A percentile compares a stretch with the other conserved stretches of the same genome.
Conservation (phyloP, 73 alveolate species). For the Tetrahymena borealis region DNA sequence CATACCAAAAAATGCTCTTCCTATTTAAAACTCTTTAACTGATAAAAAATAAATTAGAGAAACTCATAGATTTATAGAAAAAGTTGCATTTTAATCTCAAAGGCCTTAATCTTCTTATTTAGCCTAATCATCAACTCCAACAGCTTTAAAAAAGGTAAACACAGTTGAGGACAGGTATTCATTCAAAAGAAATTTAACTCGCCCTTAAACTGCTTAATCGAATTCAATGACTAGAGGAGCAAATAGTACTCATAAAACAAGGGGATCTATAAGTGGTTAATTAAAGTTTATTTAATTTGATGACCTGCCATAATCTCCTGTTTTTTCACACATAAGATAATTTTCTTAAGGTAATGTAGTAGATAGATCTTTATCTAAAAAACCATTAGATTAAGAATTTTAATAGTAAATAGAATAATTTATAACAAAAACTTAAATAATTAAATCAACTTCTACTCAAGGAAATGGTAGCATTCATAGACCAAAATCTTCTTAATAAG, state of each 20-base stretch:
- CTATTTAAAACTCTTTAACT: too few relatives aligned
- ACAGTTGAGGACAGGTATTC: too few relatives aligned
- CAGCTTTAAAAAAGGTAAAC: too few relatives aligned
- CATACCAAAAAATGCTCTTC: too few relatives aligned
- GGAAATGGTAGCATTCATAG: neutral
- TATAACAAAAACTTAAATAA: neutral
- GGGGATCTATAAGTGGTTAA: neutral
- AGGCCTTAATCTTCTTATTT: too few relatives aligned
- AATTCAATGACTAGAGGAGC: neutral
- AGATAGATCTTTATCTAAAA: neutral
- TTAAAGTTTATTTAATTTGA: neutral
- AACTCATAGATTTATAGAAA: too few relatives aligned
- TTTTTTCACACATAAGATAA: neutral
- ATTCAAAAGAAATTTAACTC: too few relatives aligned
- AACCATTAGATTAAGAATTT: neutral
- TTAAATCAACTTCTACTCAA: too few relatives aligned
- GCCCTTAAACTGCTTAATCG: neutral
- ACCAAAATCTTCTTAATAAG: neutral
- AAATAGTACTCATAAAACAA: neutral
- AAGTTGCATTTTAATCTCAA: too few relatives aligned
- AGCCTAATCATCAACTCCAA: too few relatives aligned
- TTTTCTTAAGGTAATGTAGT: neutral
- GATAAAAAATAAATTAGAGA: too few relatives aligned
- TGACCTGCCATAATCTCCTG: neutral
- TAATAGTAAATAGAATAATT: neutral